Base-by-base conservation (phyloP, 495 filamentous ascomycete species). In the Penicillium riverlandense region DNA sequence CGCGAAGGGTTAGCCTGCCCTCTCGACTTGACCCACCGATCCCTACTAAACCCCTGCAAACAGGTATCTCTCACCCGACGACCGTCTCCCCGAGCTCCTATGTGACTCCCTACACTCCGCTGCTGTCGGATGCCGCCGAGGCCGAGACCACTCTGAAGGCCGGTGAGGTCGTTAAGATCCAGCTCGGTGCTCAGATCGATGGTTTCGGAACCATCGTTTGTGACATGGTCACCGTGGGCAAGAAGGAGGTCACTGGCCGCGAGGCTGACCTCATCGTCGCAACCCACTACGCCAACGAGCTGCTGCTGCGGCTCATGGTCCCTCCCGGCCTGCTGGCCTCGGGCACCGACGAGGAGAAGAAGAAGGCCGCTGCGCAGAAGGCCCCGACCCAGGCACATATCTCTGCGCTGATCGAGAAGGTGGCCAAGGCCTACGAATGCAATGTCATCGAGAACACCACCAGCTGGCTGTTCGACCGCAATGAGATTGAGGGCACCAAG, bases 401-500 rank as follows among this genome's bases (percentile, higher is more conserved):
- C 47, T 89, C 84, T 45, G 73, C 78, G 47, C 72, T 95, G 40
- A 71, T 97, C 32, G 88, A 96, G 70, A 97, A 94, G 76, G 78
- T 98, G 14, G 88, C 84, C 53, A 86, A 90, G 65, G 77, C 76
- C 47, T 97, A 95, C 71, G 90, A 85, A 48, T 91, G 86, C 76
- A 95, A 83, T 51, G 68, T 98, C 33, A 88, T 98, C 40, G 94
- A 98, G 76, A 92, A 88, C 73, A 98, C 92, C 37, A 98, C 92
- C 37, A 90, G 86, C 59, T 97, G 91, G 89, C 66, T 86, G 32
- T 96, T 97, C 59, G 88, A 87, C 52, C 85, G 86, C 59, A 95
- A 97, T 65, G 92, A 97, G 62, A 98, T 98, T 52, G 92, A 98
- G 71, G 85, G 84, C 45, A 86, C 86, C 74, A 98, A 98, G 82